phyloP scores from a whole-genome alignment of 257 asterid species.

The Gardenia jasminoides region DNA sequence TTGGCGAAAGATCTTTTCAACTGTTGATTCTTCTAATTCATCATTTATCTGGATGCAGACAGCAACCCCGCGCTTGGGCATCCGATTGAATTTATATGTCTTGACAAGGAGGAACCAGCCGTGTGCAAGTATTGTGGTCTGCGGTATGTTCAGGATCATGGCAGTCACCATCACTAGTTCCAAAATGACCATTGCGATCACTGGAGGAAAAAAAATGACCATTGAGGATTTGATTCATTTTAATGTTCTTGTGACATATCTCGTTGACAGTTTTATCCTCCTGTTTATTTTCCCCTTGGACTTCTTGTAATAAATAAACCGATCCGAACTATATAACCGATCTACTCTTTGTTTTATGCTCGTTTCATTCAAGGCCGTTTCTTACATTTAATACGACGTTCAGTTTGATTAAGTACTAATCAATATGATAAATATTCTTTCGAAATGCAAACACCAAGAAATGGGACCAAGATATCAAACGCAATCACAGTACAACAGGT shows the following conservation, averaged over 20 bases:
- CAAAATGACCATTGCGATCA: not conserved
- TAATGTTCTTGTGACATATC: not conserved
- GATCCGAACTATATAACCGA: too few species aligned
- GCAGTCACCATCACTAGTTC: conserved; percentile 57
- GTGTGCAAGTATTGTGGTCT: conserved; percentile 91
- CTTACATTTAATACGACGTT: too few species aligned
- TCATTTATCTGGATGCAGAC: conserved; percentile 45
- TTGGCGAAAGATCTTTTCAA: not conserved
- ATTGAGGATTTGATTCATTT: not conserved
- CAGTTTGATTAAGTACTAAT: too few species aligned
- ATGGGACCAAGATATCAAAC: not conserved
- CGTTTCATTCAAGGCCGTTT: not conserved
- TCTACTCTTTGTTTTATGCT: not conserved
- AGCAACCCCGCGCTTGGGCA: conserved; percentile 75
- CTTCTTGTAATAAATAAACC: not conserved
- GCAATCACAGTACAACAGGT: not conserved
- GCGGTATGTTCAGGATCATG: conserved; percentile 73
- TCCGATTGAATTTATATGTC: conserved; percentile 93
- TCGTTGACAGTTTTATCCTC: not conserved
- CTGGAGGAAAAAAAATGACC: not conserved
- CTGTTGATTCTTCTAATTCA: not conserved
- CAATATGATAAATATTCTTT: not conserved
- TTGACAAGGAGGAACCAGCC: conserved; percentile 76
- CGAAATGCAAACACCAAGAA: not conserved
- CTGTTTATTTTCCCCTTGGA: too few species aligned